phyloP scores from a whole-genome alignment of 306 rosid species.

The Vigna angularis region DNA sequence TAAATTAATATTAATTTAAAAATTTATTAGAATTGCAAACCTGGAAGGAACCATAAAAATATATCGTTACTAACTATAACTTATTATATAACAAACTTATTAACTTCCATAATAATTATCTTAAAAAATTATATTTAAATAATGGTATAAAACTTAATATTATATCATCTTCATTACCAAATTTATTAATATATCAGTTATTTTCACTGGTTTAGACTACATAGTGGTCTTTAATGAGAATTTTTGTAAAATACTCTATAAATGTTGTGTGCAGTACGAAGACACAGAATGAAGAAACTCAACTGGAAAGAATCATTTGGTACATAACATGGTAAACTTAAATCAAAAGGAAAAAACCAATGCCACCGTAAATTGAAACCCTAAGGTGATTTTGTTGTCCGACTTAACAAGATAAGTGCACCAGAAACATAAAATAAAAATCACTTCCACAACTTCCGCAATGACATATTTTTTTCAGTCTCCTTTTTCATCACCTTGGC shows the following conservation, averaged over 20 bases:
- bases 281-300: constrained; percentile 29
- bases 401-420: constrained; percentile 34
- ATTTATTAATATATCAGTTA: too few relatives aligned
- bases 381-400: constrained; percentile 33
- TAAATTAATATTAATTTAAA: too few relatives aligned
- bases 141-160: too few relatives aligned
- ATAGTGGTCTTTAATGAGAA: neutral
- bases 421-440: constrained; percentile 38
- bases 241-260: neutral
- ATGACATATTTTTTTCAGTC: constrained; percentile 90
- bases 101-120: too few relatives aligned
- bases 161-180: too few relatives aligned
- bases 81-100: too few relatives aligned
- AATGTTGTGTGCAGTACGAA: neutral
- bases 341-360: constrained; percentile 31
- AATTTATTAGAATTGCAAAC: too few relatives aligned
- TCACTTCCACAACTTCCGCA: constrained; percentile 98
- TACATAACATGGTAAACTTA: constrained; percentile 46
- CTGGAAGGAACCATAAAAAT: too few relatives aligned
- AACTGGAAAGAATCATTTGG: constrained; percentile 34
- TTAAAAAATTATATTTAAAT: too few relatives aligned
- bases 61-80: too few relatives aligned
- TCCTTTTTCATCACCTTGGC: constrained; percentile 99
- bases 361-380: constrained; percentile 25
- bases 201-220: too few relatives aligned